Evolutionary conservation across 768 basidiomycete genomes (phyloP), one percentile per base, ranked within the genome.

Genomic region (Leucocoprinus leucothites): DNA sequence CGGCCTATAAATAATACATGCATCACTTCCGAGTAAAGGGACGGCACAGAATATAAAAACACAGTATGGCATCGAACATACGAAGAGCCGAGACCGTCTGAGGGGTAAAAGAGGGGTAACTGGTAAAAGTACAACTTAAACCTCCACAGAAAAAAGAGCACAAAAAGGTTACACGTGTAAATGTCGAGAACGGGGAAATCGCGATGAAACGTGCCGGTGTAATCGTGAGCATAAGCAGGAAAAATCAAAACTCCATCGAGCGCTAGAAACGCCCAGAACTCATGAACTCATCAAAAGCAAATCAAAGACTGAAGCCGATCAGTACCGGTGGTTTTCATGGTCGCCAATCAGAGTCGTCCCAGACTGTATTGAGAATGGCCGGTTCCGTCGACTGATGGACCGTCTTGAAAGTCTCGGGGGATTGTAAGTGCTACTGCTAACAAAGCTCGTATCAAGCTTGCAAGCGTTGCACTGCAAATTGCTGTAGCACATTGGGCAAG

Each of bases 291-390:
- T n/a, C n/a, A n/a, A n/a, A n/a, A n/a, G n/a, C 11, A 31, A 31
- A 31, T 31, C 16, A 38, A 38, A n/a, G 3, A n/a, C 5, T n/a
- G 16, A 11, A 38, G 7, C 11, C 9, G 38, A 38, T 38, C 16
- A 38, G 16, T 38, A 38, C 11, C 34, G 35, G 24, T 44, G 48
- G 26, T 43, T 44, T 14, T 56, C 54, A 40, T 56, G 54, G 38
- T 56, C 47, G 19, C 47, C 54, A 48, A 56, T 56, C 54, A 56
- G 31, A 9, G 54, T 56, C 16, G 47, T 48, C 13, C 47, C 54
- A 16, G 54, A 56, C 18, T 47, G 48, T 11, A 56, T 28, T 28
- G 54, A 56, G 22, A 56, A 56, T 16, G 54, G 54, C 4, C 54
- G 47, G n/a, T 21, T 3, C 16, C 52, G 52, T 26, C 50, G 50